phyloP scores from a whole-genome alignment of 192 early-diverging fungal genomes.

The Entomortierella chlamydospora region DNA sequence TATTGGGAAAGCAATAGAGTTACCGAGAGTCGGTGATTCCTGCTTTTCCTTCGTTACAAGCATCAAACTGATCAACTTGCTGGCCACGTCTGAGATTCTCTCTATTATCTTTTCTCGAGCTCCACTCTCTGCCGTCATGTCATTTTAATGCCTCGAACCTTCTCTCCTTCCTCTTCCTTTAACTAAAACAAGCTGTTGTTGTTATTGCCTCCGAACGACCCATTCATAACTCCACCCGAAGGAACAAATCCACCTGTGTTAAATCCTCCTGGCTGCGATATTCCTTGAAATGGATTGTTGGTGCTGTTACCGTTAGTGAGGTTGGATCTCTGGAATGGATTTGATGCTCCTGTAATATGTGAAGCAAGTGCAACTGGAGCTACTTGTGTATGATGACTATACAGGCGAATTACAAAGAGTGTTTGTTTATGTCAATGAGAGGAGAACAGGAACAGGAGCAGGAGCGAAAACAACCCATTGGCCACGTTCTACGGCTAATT shows the following conservation, averaged over 20 bases:
- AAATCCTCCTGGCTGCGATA: conserved; percentile 34
- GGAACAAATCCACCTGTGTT: conserved; percentile 2
- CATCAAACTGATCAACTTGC: too few species aligned
- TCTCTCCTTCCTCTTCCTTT: too few species aligned
- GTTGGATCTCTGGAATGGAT: conserved; percentile 40
- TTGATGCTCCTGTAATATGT: conserved; percentile 19
- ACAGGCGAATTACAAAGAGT: neutral
- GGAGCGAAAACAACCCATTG: too few species aligned
- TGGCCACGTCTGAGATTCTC: too few species aligned
- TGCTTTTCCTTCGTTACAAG: too few species aligned
- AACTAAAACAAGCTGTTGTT: neutral
- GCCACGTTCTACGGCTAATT: too few species aligned
- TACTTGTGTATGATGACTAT: conserved; percentile 24
- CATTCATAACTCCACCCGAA: conserved; percentile 8
- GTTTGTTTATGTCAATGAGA: neutral
- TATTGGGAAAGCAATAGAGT: too few species aligned
- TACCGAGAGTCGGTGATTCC: too few species aligned
- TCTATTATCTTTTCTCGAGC: too few species aligned
- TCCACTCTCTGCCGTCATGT: too few species aligned
- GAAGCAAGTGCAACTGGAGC: conserved; percentile 26
- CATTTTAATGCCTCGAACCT: too few species aligned
- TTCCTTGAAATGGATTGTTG: conserved; percentile 45
- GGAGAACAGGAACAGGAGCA: too few species aligned
- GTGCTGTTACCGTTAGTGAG: conserved; percentile 17
- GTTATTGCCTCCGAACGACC: neutral